Percentiles rank a stretch among this genome's conserved stretches.
phyloP scores from a whole-genome alignment of 768 basidiomycete genomes.

The Scleroderma bovista region DNA sequence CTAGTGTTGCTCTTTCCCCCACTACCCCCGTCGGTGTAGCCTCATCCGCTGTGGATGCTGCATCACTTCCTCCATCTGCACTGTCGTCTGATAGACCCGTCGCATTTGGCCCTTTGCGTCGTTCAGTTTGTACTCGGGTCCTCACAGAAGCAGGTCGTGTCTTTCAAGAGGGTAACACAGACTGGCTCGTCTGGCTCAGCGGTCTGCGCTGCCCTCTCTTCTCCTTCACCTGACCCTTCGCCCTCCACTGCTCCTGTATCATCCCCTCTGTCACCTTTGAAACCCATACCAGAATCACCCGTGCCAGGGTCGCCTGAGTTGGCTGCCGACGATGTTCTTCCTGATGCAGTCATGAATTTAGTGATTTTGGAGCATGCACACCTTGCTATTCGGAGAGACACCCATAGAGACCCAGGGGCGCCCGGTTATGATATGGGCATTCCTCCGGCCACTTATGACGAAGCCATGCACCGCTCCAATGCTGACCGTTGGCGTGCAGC shows the following conservation, averaged over 20 bases:
- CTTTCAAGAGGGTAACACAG: not conserved
- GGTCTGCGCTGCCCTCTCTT: not conserved
- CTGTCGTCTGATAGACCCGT: no score
- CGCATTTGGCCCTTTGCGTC: not conserved
- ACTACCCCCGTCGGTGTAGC: no score
- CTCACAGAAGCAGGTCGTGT: not conserved
- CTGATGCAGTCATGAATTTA: slow-evolving; percentile 4
- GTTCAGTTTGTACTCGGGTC: not conserved
- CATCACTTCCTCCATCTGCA: not conserved
- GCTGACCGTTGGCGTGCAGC: not conserved
- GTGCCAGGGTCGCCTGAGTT: no score
- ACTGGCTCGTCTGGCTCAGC: not conserved
- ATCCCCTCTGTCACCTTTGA: not conserved
- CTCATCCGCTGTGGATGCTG: not conserved
- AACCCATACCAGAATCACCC: not conserved
- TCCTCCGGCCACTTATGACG: not conserved
- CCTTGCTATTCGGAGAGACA: not conserved
- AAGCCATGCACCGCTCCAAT: not conserved
- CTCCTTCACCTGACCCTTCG: no score
- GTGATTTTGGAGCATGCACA: slow-evolving; percentile 1
- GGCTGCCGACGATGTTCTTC: not conserved
- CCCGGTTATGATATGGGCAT: not conserved
- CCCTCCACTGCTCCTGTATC: no score
- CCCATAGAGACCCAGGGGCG: not conserved
- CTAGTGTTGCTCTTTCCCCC: no score